A percentile compares a stretch with the other conserved stretches of the same genome.
These are phyloP conservation scores for Gossypium raimondii DNA, from an alignment of 345 rosid species.

Conservation along the genomic window DNA sequence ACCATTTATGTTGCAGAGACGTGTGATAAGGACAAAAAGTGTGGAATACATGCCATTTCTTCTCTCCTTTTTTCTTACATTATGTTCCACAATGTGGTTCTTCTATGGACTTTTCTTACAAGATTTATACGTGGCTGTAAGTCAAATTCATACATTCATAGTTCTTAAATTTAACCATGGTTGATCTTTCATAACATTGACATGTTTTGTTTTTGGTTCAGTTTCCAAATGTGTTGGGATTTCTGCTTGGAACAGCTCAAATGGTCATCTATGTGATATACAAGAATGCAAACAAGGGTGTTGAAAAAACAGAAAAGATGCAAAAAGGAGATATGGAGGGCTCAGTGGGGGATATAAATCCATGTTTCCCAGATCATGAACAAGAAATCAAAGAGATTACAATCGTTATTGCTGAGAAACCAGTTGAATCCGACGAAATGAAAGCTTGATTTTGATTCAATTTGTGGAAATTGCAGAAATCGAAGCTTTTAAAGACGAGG, in stretches of 20 bases:
- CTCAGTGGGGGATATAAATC: background rate
- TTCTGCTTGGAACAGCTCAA: slow-evolving; percentile 57
- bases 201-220: slow-evolving; percentile 19
- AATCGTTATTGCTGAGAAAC: background rate
- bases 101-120: slow-evolving; percentile 64
- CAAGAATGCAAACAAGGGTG: slow-evolving; percentile 29
- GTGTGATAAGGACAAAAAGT: slow-evolving; percentile 71
- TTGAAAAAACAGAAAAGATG: slow-evolving; percentile 12
- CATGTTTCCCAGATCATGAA: background rate
- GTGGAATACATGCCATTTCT: slow-evolving; percentile 87
- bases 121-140: slow-evolving; percentile 74
- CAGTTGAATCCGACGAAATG: background rate
- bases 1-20: slow-evolving; percentile 40
- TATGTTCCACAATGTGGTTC: slow-evolving; percentile 85
- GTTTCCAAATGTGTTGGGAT: slow-evolving; percentile 51
- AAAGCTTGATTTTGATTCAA: background rate
- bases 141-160: slow-evolving; percentile 5
- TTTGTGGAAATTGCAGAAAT: background rate
- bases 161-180: background rate
- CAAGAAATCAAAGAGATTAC: background rate
- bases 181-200: background rate
- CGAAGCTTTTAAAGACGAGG: background rate
- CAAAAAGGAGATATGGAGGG: background rate
- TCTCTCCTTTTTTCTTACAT: slow-evolving; percentile 62
- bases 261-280: slow-evolving; percentile 68